A percentile compares a stretch with the other conserved stretches of the same genome.
Conservation (phyloP, 176 grass and related monocot species). For the Lolium multiflorum region DNA sequence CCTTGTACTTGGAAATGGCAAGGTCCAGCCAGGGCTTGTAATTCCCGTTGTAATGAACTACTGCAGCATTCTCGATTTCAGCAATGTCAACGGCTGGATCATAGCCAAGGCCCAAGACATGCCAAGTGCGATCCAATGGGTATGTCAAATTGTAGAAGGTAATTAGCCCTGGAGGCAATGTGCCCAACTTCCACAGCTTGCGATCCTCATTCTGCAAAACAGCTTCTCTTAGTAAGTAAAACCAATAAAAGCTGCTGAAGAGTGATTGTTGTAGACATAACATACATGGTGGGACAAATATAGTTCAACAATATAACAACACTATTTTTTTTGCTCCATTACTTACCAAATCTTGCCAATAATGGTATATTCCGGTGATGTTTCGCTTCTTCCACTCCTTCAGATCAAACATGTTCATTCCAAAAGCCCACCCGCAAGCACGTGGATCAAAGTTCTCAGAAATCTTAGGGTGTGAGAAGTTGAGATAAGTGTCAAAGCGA, state of each 20-base stretch:
- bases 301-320: slow-evolving; percentile 33
- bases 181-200: slow-evolving; percentile 93
- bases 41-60: slow-evolving; percentile 97
- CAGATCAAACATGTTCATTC: slow-evolving; percentile 98
- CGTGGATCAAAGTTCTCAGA: slow-evolving; percentile 87
- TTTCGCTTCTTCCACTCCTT: slow-evolving; percentile 90
- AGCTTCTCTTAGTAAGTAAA: slow-evolving; percentile 37
- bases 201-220: slow-evolving; percentile 83
- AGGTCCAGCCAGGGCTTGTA: slow-evolving; percentile 99
- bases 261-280: slow-evolving; percentile 9
- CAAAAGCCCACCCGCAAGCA: slow-evolving; percentile 98
- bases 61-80: slow-evolving; percentile 75
- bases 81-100: slow-evolving; percentile 82
- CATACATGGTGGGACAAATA: slow-evolving; percentile 28
- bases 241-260: slow-evolving; percentile 20
- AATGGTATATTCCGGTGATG: slow-evolving; percentile 98
- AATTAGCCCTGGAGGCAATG: slow-evolving; percentile 88
- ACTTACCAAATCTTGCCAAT: slow-evolving; percentile 97
- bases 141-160: slow-evolving; percentile 99
- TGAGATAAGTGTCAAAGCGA: slow-evolving; percentile 93
- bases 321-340: slow-evolving; percentile 13
- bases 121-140: slow-evolving; percentile 81
- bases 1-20: slow-evolving; percentile 88
- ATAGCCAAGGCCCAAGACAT: slow-evolving; percentile 94
- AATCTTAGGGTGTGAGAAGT: slow-evolving; percentile 89